Evolutionary conservation across 495 filamentous ascomycete species (phyloP).

Genomic region (Penicillium bovifimosum): DNA sequence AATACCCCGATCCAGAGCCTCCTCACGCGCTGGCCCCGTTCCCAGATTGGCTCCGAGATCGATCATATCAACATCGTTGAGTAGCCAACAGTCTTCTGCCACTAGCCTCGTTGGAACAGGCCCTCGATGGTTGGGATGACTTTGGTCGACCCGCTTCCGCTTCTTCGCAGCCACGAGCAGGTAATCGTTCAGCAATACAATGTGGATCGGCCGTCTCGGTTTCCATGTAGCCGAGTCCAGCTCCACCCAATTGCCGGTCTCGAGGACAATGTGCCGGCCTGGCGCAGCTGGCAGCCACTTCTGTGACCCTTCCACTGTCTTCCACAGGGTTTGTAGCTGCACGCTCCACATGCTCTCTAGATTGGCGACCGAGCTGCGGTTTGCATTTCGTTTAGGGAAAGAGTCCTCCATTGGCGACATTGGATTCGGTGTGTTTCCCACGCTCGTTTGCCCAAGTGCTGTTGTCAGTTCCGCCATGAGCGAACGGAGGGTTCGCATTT

Average conservation of each 20-base stretch:
- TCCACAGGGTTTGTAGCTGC: slow-evolving; percentile 78
- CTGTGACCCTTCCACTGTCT: slow-evolving; percentile 90
- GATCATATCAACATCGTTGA: slow-evolving; percentile 88
- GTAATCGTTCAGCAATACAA: slow-evolving; percentile 93
- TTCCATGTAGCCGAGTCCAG: slow-evolving; percentile 97
- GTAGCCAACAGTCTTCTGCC: slow-evolving; percentile 89
- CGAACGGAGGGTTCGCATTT: slow-evolving; percentile 85
- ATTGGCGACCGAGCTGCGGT: slow-evolving; percentile 70
- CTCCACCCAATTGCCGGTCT: slow-evolving; percentile 89
- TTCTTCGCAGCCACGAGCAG: slow-evolving; percentile 84
- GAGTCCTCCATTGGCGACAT: slow-evolving; percentile 46
- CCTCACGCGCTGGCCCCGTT: slow-evolving; percentile 50
- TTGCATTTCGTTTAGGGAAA: slow-evolving; percentile 42
- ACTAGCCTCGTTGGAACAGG: slow-evolving; percentile 73
- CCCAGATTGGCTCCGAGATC: slow-evolving; percentile 68
- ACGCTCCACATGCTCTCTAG: slow-evolving; percentile 93
- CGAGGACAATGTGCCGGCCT: slow-evolving; percentile 84
- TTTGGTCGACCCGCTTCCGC: slow-evolving; percentile 77
- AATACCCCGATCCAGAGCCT: slow-evolving; percentile 57
- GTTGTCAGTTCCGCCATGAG: slow-evolving; percentile 86
- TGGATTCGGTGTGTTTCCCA: slow-evolving; percentile 37
- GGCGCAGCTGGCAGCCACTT: slow-evolving; percentile 90
- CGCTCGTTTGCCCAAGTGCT: slow-evolving; percentile 65
- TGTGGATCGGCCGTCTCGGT: slow-evolving; percentile 72
- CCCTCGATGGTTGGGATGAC: slow-evolving; percentile 45